Conservation (phyloP, 2,329 filamentous ascomycete genomes). For the Chaetomium sp. region DNA sequence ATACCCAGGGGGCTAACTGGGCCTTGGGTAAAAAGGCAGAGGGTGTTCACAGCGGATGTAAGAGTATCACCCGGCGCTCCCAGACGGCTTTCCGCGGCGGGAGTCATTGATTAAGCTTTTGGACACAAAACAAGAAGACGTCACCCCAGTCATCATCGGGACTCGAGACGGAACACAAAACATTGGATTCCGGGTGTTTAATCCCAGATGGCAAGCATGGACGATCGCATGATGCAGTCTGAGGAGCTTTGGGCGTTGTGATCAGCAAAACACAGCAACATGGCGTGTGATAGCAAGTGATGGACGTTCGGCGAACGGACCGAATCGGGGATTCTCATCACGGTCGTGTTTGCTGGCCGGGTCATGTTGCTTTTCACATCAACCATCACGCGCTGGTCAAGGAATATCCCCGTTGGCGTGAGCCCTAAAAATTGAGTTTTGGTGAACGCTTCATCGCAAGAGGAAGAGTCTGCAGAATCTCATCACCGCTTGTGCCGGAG, state of each 20-base stretch:
- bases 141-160: too few relatives aligned
- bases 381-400: background rate
- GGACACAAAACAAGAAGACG: too few relatives aligned
- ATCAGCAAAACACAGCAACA: conserved; percentile 5
- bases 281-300: conserved; percentile 5
- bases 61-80: too few relatives aligned
- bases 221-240: conserved; percentile 8
- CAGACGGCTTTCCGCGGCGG: too few relatives aligned
- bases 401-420: background rate
- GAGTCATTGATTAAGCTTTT: too few relatives aligned
- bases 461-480: background rate
- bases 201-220: background rate
- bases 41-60: too few relatives aligned
- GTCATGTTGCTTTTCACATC: background rate
- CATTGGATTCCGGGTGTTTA: too few relatives aligned
- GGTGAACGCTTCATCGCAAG: background rate
- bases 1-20: too few relatives aligned
- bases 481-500: background rate
- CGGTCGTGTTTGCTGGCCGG: background rate
- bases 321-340: background rate
- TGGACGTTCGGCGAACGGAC: conserved; percentile 3
- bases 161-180: too few relatives aligned
- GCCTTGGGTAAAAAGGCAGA: too few relatives aligned
- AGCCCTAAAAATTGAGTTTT: too few relatives aligned
- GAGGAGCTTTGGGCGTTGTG: background rate